Conservation (phyloP, 1,139 yeast species). For the Sugiyamaella grinbergsii region DNA sequence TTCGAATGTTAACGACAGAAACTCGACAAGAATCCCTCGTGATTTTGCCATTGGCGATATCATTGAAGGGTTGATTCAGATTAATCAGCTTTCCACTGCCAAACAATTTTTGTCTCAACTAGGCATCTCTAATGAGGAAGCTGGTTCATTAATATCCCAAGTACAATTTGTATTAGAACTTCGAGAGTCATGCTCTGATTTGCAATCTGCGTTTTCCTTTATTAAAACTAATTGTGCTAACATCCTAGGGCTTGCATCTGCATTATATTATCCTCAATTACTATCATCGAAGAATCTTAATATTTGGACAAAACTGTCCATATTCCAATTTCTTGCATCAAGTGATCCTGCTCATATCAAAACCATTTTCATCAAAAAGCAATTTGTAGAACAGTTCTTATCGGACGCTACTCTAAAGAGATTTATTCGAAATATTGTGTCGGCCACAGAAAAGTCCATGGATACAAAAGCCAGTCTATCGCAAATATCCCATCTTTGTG, state of each 20-base stretch:
- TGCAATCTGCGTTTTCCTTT: conserved; percentile 7
- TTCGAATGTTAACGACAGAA: background rate
- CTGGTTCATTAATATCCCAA: conserved; percentile 1
- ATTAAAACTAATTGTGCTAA: conserved; percentile 1
- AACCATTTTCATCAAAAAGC: conserved; percentile 17
- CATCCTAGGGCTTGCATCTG: background rate
- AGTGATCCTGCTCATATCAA: conserved; percentile 17
- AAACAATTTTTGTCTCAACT: conserved; percentile 15
- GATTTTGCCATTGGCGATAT: conserved; percentile 18
- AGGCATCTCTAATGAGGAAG: conserved; percentile 1
- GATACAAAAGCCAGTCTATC: background rate
- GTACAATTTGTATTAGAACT: background rate
- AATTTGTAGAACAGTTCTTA: conserved; percentile 17
- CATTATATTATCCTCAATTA: conserved; percentile 23
- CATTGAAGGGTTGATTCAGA: conserved; percentile 7
- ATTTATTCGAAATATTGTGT: conserved; percentile 1
- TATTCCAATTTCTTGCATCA: conserved; percentile 14
- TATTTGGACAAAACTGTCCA: conserved; percentile 21
- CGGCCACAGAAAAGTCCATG: background rate
- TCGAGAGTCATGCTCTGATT: conserved; percentile 1
- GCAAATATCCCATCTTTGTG: conserved; percentile 5
- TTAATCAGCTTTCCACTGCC: conserved; percentile 14
- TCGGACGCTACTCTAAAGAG: conserved; percentile 18
- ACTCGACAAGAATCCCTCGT: background rate
- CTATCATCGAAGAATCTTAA: conserved; percentile 16